Base-by-base conservation (phyloP, 2,329 filamentous ascomycete genomes). In the Sordariomycetes sp. region DNA sequence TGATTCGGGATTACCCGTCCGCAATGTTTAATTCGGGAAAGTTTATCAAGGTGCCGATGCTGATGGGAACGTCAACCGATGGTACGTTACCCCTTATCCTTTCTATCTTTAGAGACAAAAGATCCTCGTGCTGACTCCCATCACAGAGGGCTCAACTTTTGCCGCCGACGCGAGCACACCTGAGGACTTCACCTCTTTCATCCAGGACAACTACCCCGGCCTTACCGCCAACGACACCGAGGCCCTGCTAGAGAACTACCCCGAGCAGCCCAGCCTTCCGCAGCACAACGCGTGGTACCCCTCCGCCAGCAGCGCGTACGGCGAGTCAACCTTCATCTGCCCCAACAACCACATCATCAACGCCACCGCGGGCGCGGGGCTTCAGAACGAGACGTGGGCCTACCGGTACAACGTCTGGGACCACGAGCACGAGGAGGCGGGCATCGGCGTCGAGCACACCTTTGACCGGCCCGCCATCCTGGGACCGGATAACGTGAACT, bases 381-480 rank as follows among this genome's bases (percentile, higher is more conserved):
- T 61, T 50, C 54, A 59, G n/a, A 55, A 63, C 7, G 59, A 55
- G 50, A 62, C 70, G 17, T 80, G 74, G 70, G 68, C 70, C 28
- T 80, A 80, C 65, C 73, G 72, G 45, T 80, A 74, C 69, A 72
- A 78, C 65, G 74, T 80, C 24, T 63, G 64, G 42, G 76, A 78
- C 64, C 58, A 62, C 1, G 59, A 63, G 17, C 67, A 70, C 61
- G 55, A 62, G 0, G 67, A 66, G 6, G 35, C 57, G 0, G 77
- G 77, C 0, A 59, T 73, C 2, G 77, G 77, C 22, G 74, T 77
- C 3, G 74, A 72, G 32, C 77, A 80, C 64, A 67, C 75, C 15
- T 74, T 72, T 59, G 75, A 79, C 51, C 65, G 67, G 15, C 69
- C 71, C 25, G 77, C 77, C 58, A 67, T 80, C 39, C 77, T 78